Conservation (phyloP, 2,329 filamentous ascomycete genomes). For the Paramyrothecium sp. region DNA sequence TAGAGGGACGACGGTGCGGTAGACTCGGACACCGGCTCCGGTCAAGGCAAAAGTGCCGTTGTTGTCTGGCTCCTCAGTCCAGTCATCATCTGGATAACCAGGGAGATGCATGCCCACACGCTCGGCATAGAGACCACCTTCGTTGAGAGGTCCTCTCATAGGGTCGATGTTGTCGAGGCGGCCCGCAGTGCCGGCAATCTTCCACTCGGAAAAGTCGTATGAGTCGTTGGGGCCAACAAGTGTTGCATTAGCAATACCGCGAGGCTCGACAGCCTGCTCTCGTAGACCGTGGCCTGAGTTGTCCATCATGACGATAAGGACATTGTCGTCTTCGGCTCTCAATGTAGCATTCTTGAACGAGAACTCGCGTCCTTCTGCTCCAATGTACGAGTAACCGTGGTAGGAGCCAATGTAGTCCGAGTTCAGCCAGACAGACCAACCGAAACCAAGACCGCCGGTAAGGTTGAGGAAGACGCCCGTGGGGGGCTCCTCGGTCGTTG, state of each 20-base stretch:
- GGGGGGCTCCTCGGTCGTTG: conserved; percentile 30
- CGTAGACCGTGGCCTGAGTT: conserved; percentile 59
- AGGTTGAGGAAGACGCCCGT: conserved; percentile 48
- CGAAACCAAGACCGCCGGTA: conserved; percentile 53
- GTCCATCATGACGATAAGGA: conserved; percentile 57
- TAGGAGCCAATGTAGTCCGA: conserved; percentile 54
- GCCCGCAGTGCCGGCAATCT: conserved; percentile 55
- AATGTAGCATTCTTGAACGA: conserved; percentile 50
- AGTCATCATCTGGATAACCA: conserved; percentile 47
- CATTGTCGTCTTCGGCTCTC: conserved; percentile 35
- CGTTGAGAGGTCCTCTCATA: conserved; percentile 53
- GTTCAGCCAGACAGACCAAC: conserved; percentile 58
- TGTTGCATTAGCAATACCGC: conserved; percentile 52
- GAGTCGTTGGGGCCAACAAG: conserved; percentile 35
- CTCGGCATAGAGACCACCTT: conserved; percentile 58
- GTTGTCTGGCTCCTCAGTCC: conserved; percentile 28
- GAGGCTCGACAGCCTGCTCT: conserved; percentile 42
- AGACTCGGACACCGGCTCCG: conserved; percentile 53
- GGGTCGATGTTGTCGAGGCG: conserved; percentile 53
- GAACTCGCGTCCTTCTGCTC: conserved; percentile 36
- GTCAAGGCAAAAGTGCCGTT: conserved; percentile 38
- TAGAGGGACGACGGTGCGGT: conserved; percentile 51
- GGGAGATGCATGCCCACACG: conserved; percentile 59
- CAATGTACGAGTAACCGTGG: conserved; percentile 44
- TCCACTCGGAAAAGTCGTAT: conserved; percentile 51